These are phyloP conservation scores for Limtongozyma cylindracea DNA, from an alignment of 805 yeast species.

Conservation along the genomic window DNA sequence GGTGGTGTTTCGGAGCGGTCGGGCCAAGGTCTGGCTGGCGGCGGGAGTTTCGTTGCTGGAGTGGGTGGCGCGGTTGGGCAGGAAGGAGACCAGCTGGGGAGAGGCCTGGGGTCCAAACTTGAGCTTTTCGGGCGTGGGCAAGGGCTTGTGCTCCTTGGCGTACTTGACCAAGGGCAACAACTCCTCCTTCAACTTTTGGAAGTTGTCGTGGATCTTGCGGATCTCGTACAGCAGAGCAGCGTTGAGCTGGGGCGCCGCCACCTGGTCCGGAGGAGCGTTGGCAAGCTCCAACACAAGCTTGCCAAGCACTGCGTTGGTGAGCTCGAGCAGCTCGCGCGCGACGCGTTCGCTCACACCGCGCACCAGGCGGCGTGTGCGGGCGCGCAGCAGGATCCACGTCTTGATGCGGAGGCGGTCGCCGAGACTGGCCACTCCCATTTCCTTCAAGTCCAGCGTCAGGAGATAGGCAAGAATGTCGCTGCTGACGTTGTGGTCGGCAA, in stretches of 20 bases:
- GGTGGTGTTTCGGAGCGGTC: too few species aligned
- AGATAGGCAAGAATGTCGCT: conserved; percentile 53
- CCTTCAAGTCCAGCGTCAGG: conserved; percentile 44
- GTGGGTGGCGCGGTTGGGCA: too few species aligned
- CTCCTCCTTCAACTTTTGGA: conserved; percentile 33
- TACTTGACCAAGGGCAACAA: conserved; percentile 35
- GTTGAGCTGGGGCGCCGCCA: conserved; percentile 1
- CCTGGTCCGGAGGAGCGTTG: conserved; percentile 11
- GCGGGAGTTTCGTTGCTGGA: too few species aligned
- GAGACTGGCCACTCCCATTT: conserved; percentile 33
- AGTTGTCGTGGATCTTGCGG: conserved; percentile 22
- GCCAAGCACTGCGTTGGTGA: conserved; percentile 11
- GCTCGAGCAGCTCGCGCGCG: conserved; percentile 10
- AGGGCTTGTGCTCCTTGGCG: conserved; percentile 38
- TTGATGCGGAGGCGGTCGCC: conserved; percentile 34
- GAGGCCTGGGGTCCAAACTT: conserved; percentile 12
- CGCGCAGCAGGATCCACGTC: conserved; percentile 18
- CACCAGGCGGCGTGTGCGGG: conserved; percentile 3
- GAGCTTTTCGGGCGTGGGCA: conserved; percentile 35
- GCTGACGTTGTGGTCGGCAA: conserved; percentile 34
- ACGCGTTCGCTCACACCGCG: conserved; percentile 7
- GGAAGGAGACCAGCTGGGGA: too few species aligned
- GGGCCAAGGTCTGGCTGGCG: too few species aligned
- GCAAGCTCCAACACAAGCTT: conserved; percentile 11
- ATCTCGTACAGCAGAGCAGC: conserved; percentile 5